These are phyloP conservation scores for Aspergillus latus DNA, from an alignment of 2,329 filamentous ascomycete species.

Conservation along the genomic window DNA sequence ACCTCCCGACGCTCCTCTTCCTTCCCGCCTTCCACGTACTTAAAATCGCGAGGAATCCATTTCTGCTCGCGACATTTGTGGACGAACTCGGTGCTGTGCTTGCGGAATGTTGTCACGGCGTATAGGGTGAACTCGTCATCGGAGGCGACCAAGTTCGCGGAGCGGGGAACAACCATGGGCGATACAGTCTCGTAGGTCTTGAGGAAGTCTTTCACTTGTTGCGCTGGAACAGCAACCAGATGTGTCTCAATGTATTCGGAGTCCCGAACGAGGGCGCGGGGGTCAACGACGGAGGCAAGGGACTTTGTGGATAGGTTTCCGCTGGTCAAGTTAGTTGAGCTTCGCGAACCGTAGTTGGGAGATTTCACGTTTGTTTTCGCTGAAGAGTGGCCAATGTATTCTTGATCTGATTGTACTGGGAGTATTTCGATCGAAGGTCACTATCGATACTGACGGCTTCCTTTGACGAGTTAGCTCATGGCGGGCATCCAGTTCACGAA, in stretches of 20 bases:
- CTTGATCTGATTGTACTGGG: conserved; percentile 90
- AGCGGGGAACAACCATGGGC: conserved; percentile 91
- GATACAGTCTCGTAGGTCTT: conserved; percentile 83
- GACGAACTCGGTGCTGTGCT: conserved; percentile 80
- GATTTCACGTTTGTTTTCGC: conserved; percentile 75
- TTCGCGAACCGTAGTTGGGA: background rate
- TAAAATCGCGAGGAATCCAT: conserved; percentile 94
- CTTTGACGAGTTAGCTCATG: conserved; percentile 45
- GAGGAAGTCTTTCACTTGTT: conserved; percentile 81
- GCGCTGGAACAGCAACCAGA: conserved; percentile 81
- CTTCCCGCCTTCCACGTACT: conserved; percentile 83
- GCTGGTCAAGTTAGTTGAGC: conserved; percentile 44
- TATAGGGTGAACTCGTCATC: conserved; percentile 90
- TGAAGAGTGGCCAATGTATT: conserved; percentile 77
- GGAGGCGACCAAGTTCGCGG: conserved; percentile 72
- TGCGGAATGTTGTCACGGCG: conserved; percentile 90
- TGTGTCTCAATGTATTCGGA: conserved; percentile 98
- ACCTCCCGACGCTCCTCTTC: conserved; percentile 89
- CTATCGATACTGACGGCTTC: conserved; percentile 91
- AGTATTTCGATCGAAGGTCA: conserved; percentile 91
- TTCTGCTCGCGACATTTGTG: conserved; percentile 90
- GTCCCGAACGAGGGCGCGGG: conserved; percentile 75
- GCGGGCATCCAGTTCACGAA: no score
- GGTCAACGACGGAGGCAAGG: conserved; percentile 82
- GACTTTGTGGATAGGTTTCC: conserved; percentile 95